Conservation (phyloP, 257 asterid species). For the Orobanche coerulescens region DNA sequence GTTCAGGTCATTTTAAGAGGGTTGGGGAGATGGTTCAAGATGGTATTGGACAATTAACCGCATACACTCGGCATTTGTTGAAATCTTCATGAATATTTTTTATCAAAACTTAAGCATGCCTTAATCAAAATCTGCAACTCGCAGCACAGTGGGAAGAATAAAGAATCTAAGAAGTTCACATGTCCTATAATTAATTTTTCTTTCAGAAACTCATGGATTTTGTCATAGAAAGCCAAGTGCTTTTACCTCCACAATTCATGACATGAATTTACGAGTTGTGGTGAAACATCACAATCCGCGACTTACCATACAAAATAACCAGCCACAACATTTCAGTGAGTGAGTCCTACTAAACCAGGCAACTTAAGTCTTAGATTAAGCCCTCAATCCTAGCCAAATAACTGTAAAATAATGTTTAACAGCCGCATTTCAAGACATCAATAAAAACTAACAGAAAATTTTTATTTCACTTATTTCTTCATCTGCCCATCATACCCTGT, state of each 20-base stretch:
- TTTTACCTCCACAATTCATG: conserved; percentile 1
- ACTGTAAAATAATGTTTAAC: background rate
- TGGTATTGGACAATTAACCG: too few relatives aligned
- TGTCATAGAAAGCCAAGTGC: background rate
- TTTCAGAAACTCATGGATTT: background rate
- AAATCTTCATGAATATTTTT: too few relatives aligned
- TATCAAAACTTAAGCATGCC: too few relatives aligned
- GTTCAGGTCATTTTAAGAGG: too few relatives aligned
- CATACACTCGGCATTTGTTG: too few relatives aligned
- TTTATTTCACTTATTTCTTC: background rate
- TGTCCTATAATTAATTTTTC: background rate
- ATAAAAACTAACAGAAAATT: background rate
- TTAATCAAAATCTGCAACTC: too few relatives aligned
- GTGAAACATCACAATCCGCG: background rate
- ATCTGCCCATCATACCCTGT: background rate
- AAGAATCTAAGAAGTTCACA: too few relatives aligned
- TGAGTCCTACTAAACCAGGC: background rate
- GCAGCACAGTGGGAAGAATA: too few relatives aligned
- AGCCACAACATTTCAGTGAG: background rate
- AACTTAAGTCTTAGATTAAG: background rate
- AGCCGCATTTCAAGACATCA: background rate
- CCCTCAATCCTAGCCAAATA: background rate
- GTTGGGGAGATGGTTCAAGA: too few relatives aligned
- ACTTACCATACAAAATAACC: background rate
- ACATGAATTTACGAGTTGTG: background rate